Base-by-base conservation (phyloP, 192 early-diverging fungal genomes). In the Linnemannia elongata region DNA sequence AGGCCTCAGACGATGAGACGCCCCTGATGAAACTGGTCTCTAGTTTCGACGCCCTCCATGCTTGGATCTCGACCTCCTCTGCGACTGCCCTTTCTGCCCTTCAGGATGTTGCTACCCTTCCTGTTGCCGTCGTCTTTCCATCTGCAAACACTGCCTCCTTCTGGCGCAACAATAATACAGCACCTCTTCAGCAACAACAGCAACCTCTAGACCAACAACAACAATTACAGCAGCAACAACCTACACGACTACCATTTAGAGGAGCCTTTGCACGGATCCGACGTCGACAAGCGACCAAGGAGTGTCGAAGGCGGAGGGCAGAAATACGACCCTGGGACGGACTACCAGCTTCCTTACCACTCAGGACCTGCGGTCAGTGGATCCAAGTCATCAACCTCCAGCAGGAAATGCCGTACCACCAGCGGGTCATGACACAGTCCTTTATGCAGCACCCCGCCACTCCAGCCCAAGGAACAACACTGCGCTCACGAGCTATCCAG, bases 361-460 rank as follows among this genome's bases (percentile, higher is more conserved):
- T 87, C 6, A 15, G 52, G 35, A 77, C 79, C 0, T 87, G 85
- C 70, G 85, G 85, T 1, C 85, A 52, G 8, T 87, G 85, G 85
- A 87, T 87, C 8, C 85, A 87, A n/a, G 76, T 75, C 20, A 81
- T 87, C 47, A 87, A 87, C 20, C 66, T 87, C 12, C 85, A 87
- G 17, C 79, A 87, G 36, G 85, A 87, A 39, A 81, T 76, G 5
- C 66, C 76, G 9, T 69, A 68, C 30, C 60, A 72, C 4, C 85
- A 81, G 47, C 39, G 45, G 41, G 35, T 52, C 36, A 77, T 52
- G n/a, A 45, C 84, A 18, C 84, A 80, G 24, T 74, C 75, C 15
- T 49, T 66, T 3, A 45, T 55, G 6, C 66, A 85, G 12, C 74
- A 76, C 47, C 13, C 77, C 13, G 22, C 73, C n/a, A 27, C 20